Conservation (phyloP, 139 green algal genomes). For the Nannochloris sp. region DNA sequence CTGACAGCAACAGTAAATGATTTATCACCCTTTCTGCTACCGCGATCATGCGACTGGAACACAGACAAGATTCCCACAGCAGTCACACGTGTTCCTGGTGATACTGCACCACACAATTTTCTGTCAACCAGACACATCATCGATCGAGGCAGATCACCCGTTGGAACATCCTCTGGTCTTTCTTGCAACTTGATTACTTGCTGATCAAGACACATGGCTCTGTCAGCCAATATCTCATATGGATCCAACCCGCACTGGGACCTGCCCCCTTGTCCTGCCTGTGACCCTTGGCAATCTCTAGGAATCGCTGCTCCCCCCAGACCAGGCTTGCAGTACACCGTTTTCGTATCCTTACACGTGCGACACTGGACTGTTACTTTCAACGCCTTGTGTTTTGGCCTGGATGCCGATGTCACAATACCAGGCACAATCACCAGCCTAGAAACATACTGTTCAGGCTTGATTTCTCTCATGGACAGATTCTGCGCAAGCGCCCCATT, state of each 20-base stretch:
- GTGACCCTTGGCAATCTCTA: conserved; percentile 44
- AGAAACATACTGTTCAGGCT: conserved; percentile 73
- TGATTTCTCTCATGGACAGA: conserved; percentile 35
- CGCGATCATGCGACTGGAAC: conserved; percentile 47
- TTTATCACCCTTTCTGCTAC: not conserved
- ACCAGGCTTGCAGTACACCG: conserved; percentile 67
- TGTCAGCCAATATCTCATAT: conserved; percentile 73
- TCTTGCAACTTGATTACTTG: conserved; percentile 96
- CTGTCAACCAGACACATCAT: conserved; percentile 83
- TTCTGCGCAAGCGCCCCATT: not conserved
- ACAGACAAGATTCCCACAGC: conserved; percentile 90
- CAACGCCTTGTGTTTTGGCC: conserved; percentile 90
- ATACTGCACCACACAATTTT: conserved; percentile 60
- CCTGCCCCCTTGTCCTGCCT: conserved; percentile 12
- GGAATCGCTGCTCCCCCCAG: conserved; percentile 72
- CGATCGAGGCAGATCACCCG: conserved; percentile 82
- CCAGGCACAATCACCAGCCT: conserved; percentile 89
- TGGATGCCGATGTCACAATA: conserved; percentile 87
- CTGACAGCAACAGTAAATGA: conserved; percentile 53
- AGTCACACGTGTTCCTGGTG: conserved; percentile 85
- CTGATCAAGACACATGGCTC: conserved; percentile 83
- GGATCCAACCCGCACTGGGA: conserved; percentile 66
- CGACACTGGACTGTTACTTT: conserved; percentile 82
- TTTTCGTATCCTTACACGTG: conserved; percentile 60
- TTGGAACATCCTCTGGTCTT: conserved; percentile 90